Evolutionary conservation across 1,284 basidiomycete species (phyloP).

Genomic region (Apiotrichum akiyoshidainum): DNA sequence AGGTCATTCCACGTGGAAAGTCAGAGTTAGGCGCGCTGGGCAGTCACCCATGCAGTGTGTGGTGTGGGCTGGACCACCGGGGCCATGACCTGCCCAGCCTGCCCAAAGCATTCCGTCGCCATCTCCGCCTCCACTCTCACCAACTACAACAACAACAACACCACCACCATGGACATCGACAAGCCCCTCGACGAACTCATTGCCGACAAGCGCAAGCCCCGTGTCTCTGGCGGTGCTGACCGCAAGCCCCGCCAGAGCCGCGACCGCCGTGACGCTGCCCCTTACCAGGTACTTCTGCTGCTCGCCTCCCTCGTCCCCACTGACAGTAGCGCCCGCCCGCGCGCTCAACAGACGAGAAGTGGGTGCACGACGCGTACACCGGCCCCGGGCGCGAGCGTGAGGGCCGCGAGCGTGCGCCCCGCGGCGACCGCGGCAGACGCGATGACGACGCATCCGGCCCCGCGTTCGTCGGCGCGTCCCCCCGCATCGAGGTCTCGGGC

Average conservation of each 20-base stretch:
- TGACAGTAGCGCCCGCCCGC: conserved; percentile 45
- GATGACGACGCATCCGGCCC: conserved; percentile 11
- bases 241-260: conserved; percentile 25
- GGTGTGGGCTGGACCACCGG: too few relatives aligned
- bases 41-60: too few relatives aligned
- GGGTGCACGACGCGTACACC: conserved; percentile 50
- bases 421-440: conserved; percentile 5
- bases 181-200: conserved; percentile 48
- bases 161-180: conserved; percentile 47
- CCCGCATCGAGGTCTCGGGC: conserved; percentile 75
- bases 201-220: conserved; percentile 30
- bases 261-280: conserved; percentile 25
- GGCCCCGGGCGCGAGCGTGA: conserved; percentile 16
- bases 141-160: too few relatives aligned
- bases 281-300: conserved; percentile 36
- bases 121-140: background rate
- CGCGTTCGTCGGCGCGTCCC: conserved; percentile 52
- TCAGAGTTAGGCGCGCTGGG: too few relatives aligned
- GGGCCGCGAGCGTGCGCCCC: conserved; percentile 11
- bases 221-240: conserved; percentile 10
- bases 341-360: conserved; percentile 46
- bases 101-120: background rate
- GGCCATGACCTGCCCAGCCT: too few relatives aligned
- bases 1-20: too few relatives aligned
- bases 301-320: conserved; percentile 1